Evolutionary conservation across 2,329 filamentous ascomycete species (phyloP).

Genomic region (Botryotinia narcissicola): DNA sequence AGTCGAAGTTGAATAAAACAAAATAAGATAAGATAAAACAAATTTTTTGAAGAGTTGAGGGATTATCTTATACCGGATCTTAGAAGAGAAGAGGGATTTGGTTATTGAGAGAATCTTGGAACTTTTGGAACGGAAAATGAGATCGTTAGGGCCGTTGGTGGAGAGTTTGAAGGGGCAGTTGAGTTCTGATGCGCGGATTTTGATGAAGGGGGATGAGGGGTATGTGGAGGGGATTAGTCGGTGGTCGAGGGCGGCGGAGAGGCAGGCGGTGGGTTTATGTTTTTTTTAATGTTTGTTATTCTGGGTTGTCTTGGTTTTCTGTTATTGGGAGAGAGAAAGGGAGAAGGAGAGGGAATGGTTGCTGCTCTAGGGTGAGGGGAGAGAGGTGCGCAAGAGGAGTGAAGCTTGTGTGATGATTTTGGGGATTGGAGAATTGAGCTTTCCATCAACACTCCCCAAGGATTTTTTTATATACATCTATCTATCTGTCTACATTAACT

Average conservation of each 20-base stretch:
- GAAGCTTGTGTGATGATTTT: background rate
- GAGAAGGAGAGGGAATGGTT: background rate
- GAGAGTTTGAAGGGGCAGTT: slow-evolving; percentile 18
- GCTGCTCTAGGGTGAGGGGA: background rate
- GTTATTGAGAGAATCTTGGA: no score
- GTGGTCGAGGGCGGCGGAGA: slow-evolving; percentile 30
- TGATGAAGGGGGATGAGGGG: slow-evolving; percentile 23
- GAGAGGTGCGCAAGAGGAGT: background rate
- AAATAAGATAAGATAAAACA: no score
- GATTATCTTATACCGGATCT: background rate
- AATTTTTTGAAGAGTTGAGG: background rate
- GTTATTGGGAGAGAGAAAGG: background rate
- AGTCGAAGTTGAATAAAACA: no score
- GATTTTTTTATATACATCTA: background rate
- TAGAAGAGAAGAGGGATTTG: background rate
- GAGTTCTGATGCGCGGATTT: slow-evolving; percentile 17
- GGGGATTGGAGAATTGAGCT: background rate
- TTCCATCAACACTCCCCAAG: background rate
- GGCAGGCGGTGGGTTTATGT: slow-evolving; percentile 26
- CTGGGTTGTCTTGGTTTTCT: no score
- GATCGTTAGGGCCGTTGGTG: background rate
- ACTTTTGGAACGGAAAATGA: background rate
- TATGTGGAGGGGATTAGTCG: slow-evolving; percentile 28
- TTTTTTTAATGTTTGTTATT: background rate
- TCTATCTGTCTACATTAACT: background rate